Percentiles rank a stretch among this genome's conserved stretches.
These are phyloP conservation scores for Aquilaria malaccensis DNA, from an alignment of 345 rosid species.

Conservation along the genomic window DNA sequence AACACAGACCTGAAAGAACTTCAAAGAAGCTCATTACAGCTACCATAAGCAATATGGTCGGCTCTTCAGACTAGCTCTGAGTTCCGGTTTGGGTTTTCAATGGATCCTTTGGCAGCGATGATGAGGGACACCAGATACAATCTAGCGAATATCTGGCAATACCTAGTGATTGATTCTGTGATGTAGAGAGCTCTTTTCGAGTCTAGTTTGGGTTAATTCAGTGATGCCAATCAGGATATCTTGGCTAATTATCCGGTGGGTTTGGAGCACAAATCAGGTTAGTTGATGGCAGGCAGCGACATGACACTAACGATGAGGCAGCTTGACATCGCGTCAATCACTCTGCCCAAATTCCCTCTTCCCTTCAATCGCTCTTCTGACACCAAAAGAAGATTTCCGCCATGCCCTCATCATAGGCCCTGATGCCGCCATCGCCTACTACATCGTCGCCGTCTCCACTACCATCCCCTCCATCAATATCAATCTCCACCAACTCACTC, in stretches of 20 bases:
- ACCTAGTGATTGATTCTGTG: constrained; percentile 32
- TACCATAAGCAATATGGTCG: too few species aligned
- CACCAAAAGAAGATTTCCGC: too few species aligned
- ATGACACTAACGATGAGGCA: constrained; percentile 41
- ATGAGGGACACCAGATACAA: constrained; percentile 46
- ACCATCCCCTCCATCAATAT: too few species aligned
- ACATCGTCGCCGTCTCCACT: too few species aligned
- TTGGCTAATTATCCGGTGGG: constrained; percentile 31
- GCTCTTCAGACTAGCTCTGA: neutral
- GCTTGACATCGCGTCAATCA: constrained; percentile 22
- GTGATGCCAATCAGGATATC: constrained; percentile 22
- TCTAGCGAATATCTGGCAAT: constrained; percentile 79
- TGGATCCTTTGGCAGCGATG: constrained; percentile 68
- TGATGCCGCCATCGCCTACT: too few species aligned
- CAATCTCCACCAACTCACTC: too few species aligned
- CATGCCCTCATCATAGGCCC: too few species aligned
- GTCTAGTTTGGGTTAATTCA: constrained; percentile 26
- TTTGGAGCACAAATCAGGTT: constrained; percentile 30
- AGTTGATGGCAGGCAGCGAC: constrained; percentile 41
- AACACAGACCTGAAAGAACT: constrained; percentile 10
- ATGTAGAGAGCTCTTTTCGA: constrained; percentile 27
- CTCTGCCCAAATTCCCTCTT: too few species aligned
- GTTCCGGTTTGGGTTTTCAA: constrained; percentile 10
- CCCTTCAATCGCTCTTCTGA: too few species aligned
- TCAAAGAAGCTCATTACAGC: neutral